These are phyloP conservation scores for Solanum neorickii DNA, from an alignment of 257 asterid genomes.

Conservation along the genomic window DNA sequence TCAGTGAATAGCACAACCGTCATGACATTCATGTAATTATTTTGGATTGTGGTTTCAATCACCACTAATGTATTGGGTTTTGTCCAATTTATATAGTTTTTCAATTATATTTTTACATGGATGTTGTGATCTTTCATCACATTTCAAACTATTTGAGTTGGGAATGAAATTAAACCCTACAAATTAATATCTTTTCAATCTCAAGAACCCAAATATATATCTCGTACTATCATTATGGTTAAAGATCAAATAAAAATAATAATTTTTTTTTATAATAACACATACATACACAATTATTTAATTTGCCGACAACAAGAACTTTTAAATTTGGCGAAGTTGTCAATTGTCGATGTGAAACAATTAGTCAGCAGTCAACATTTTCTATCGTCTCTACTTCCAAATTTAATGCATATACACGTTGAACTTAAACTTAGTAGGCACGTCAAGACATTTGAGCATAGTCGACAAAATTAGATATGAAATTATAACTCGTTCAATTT, in stretches of 20 bases:
- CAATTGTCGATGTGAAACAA: not conserved
- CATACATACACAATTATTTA: not conserved
- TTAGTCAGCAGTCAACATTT: not conserved
- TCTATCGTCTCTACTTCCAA: not conserved
- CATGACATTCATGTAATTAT: no score
- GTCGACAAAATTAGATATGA: not conserved
- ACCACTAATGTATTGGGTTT: no score
- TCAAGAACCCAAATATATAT: not conserved
- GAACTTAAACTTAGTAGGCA: not conserved
- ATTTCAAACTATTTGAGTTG: not conserved
- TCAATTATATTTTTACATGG: not conserved
- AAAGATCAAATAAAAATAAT: not conserved
- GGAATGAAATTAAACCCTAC: not conserved
- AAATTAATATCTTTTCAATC: no score
- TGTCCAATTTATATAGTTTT: not conserved
- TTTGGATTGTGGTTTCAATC: not conserved
- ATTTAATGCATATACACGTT: not conserved
- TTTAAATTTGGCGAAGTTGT: not conserved
- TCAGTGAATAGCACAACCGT: no score
- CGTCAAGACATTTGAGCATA: not conserved
- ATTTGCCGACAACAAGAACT: not conserved
- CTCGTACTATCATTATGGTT: no score
- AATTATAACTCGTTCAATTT: not conserved
- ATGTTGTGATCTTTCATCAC: not conserved
- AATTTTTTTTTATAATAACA: not conserved